phyloP scores from a whole-genome alignment of 306 rosid genomes.

The Psophocarpus tetragonolobus region DNA sequence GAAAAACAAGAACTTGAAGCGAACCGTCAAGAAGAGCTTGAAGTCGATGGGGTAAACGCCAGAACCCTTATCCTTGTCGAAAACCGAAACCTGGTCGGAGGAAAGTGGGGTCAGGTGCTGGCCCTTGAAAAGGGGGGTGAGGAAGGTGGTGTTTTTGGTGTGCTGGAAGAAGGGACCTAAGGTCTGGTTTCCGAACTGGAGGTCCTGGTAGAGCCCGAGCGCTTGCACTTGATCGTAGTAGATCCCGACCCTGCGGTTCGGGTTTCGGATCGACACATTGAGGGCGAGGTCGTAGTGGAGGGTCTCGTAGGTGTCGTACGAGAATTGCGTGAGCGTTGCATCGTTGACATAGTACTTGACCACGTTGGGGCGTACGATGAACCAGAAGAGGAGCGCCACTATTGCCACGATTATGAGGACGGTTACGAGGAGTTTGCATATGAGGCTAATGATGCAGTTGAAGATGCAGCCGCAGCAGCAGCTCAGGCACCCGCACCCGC shows the following conservation, averaged over 20 bases:
- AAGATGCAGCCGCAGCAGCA: conserved; percentile 55
- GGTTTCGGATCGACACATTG: conserved; percentile 61
- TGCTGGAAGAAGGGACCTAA: conserved; percentile 48
- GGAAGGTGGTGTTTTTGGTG: conserved; percentile 38
- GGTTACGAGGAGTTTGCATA: conserved; percentile 39
- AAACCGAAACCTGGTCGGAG: neutral
- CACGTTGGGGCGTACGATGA: conserved; percentile 55
- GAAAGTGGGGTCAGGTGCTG: conserved; percentile 7
- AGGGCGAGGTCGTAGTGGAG: conserved; percentile 51
- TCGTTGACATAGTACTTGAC: conserved; percentile 50
- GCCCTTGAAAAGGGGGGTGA: conserved; percentile 34
- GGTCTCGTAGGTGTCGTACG: conserved; percentile 33
- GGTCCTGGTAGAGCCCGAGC: conserved; percentile 45
- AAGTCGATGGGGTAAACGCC: conserved; percentile 46
- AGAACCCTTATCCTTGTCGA: conserved; percentile 30
- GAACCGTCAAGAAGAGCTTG: conserved; percentile 36
- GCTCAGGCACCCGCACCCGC: conserved; percentile 45
- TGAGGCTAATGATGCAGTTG: conserved; percentile 44
- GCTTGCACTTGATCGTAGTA: conserved; percentile 59
- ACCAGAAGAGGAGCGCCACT: conserved; percentile 46
- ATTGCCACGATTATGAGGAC: conserved; percentile 35
- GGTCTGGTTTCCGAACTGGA: conserved; percentile 17
- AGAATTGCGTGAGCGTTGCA: conserved; percentile 57
- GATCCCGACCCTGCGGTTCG: conserved; percentile 52
- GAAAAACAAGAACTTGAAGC: conserved; percentile 45